Base-by-base conservation (phyloP, 441 rosid species). In the Pelargonium fulgidum region DNA sequence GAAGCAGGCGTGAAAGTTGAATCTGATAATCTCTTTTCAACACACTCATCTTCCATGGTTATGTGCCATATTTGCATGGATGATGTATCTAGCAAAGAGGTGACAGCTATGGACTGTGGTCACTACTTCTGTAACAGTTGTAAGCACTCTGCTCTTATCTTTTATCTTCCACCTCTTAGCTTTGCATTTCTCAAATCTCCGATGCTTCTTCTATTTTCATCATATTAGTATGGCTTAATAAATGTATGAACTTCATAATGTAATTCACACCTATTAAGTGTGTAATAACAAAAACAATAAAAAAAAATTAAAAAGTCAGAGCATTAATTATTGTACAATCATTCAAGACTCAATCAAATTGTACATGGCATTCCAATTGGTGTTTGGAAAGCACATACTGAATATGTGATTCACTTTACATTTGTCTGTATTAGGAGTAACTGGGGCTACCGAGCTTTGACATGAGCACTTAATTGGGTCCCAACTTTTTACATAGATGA, bases 61-160 rank as follows among this genome's bases (percentile, higher is more conserved):
- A 82, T 76, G 47, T 94, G 97, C 63, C 91, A 84, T 65, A 85
- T 90, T 56, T 92, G 99, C 82, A 83, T 87, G 7, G 99, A 92
- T 79, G 94, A 90, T 64, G 75, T 87, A 17, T 66, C 85, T 19
- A 79, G 75, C 69, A 79, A 80, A 72, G 82, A 70, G 68, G 81
- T 83, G 26, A 90, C 93, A 1, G 85, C 82, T 71, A 89, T 94
- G 96, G 97, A 86, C 56, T 91, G 99, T 72, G 84, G 85, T 72
- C 99, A 94, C 84, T 76, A 76, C 73, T 94, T 81, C 82, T 94
- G 99, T 78, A 86, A 90, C 71, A 78, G 77, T 42, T 94, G 99
- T 91, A 85, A 85, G 90, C 19, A 52, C 59, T 52, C 19, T 52
- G 59, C 5, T 52, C 59, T 39, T 7, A 73, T 68, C 10, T 48